These are phyloP conservation scores for Geotrichum candidum DNA, from an alignment of 1,139 yeast species.

Conservation along the genomic window DNA sequence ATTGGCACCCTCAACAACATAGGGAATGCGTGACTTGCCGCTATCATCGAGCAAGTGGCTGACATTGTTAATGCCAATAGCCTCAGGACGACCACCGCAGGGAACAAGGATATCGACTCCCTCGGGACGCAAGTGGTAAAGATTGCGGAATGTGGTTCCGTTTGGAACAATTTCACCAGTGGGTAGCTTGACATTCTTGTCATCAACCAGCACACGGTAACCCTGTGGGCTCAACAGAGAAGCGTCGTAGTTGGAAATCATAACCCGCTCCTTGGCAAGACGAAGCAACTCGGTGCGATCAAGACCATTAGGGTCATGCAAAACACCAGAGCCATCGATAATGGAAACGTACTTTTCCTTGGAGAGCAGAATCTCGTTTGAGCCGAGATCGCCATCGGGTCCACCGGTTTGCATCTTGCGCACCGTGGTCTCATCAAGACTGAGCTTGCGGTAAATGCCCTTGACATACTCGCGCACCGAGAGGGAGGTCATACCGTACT, in stretches of 20 bases:
- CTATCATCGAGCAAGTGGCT: slow-evolving; percentile 67
- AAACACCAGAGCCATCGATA: slow-evolving; percentile 93
- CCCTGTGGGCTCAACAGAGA: slow-evolving; percentile 67
- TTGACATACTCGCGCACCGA: slow-evolving; percentile 91
- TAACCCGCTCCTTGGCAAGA: slow-evolving; percentile 72
- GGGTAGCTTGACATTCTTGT: slow-evolving; percentile 71
- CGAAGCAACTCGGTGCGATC: slow-evolving; percentile 71
- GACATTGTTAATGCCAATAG: slow-evolving; percentile 85
- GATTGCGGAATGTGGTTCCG: slow-evolving; percentile 90
- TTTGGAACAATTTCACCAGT: slow-evolving; percentile 67
- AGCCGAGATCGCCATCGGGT: slow-evolving; percentile 97
- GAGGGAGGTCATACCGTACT: slow-evolving; percentile 94
- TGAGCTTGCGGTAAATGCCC: slow-evolving; percentile 75
- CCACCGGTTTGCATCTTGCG: slow-evolving; percentile 96
- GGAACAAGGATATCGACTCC: slow-evolving; percentile 83
- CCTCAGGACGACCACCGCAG: slow-evolving; percentile 98
- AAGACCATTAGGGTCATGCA: slow-evolving; percentile 86
- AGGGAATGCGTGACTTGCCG: slow-evolving; percentile 74
- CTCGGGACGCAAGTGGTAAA: slow-evolving; percentile 72
- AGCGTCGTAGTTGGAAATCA: slow-evolving; percentile 65
- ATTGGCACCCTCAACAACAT: slow-evolving; percentile 96
- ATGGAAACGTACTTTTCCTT: slow-evolving; percentile 80
- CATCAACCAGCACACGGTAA: slow-evolving; percentile 80
- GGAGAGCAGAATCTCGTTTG: slow-evolving; percentile 86
- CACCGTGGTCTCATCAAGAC: slow-evolving; percentile 54